Evolutionary conservation across 2,329 filamentous ascomycete genomes (phyloP), one percentile per base, ranked within the genome.

Genomic region (Phialocephala subalpina): DNA sequence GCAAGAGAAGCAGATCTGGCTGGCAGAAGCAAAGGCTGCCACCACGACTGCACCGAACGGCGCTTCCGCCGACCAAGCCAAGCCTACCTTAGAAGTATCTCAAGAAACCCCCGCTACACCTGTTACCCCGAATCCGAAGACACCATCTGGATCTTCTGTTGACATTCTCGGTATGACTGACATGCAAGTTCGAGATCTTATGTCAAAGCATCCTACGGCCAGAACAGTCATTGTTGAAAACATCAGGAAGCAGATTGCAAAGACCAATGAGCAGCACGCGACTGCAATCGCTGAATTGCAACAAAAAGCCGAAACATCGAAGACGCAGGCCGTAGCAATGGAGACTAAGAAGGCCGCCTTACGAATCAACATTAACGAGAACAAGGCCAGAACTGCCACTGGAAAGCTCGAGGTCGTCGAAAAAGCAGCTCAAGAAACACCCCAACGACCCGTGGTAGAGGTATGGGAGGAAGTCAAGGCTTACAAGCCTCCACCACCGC

Each of bases 391-490:
- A 68, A 80, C 82, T 9, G 87, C 89, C 0, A 84, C 84, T 59
- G 92, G 90, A 4, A 97, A 96, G 80, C 80, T 97, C 36, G 86
- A 87, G 1, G 87, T 96, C 1, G 92, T 98, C 3, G 87, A 94
- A 74, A 92, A 88, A 56, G 94, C 95, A 14, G 93, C 91, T 0
- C 85, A 84, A n/a, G 91, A 97, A 57, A 97, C 94, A 0, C 95
- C 95, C 0, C 85, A 95, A 73, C 90, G 89, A 76, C 88, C 94
- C 0, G 93, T 98, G 3, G 87, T 82, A 11, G 94, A 97, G 78
- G 94, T 97, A 0, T 97, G 93, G 92, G 89, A 91, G 69, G 81
- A 92, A 62, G 94, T 91, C 0, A 94, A 95, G 79, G 82, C 80
- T 61, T 86, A 88, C 12, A 91, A 87, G 76, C 82, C 86, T n/a